phyloP scores from a whole-genome alignment of 192 early-diverging fungal genomes.

The Dissophora globulifera region DNA sequence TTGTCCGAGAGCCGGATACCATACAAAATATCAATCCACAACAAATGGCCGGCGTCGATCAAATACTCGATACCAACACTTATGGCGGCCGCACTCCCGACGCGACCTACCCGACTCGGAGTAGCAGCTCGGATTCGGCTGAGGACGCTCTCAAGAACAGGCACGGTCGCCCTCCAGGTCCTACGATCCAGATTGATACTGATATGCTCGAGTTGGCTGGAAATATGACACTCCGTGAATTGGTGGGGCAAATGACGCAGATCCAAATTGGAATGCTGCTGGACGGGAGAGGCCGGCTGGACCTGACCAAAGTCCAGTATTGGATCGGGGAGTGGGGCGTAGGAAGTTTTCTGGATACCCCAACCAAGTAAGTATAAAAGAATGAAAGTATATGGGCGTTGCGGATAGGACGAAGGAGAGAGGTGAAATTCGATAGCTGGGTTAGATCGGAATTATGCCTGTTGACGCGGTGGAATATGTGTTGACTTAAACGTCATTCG shows the following conservation, averaged over 20 bases:
- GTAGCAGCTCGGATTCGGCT: background rate
- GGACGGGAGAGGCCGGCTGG: conserved; percentile 62
- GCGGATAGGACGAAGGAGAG: too few species aligned
- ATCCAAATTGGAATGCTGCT: conserved; percentile 68
- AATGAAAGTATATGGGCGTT: too few species aligned
- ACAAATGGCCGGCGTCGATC: background rate
- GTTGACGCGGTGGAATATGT: too few species aligned
- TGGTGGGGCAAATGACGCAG: conserved; percentile 78
- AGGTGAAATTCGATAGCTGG: too few species aligned
- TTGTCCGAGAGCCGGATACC: background rate
- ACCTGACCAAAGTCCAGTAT: conserved; percentile 61
- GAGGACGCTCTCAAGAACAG: background rate
- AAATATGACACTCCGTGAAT: conserved; percentile 61
- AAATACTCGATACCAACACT: conserved; percentile 29
- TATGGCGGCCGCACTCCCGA: conserved; percentile 11
- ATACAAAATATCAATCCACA: conserved; percentile 24
- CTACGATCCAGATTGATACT: conserved; percentile 51
- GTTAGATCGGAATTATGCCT: too few species aligned
- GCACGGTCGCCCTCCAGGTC: background rate
- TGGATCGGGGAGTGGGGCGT: conserved; percentile 68
- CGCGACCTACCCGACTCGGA: conserved; percentile 3
- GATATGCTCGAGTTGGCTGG: conserved; percentile 59
- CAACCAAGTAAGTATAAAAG: conserved; percentile 69
- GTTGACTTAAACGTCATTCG: too few species aligned
- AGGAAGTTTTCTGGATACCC: conserved; percentile 70